Conservation (phyloP, 768 basidiomycete genomes). For the Leccinellum luteum region DNA sequence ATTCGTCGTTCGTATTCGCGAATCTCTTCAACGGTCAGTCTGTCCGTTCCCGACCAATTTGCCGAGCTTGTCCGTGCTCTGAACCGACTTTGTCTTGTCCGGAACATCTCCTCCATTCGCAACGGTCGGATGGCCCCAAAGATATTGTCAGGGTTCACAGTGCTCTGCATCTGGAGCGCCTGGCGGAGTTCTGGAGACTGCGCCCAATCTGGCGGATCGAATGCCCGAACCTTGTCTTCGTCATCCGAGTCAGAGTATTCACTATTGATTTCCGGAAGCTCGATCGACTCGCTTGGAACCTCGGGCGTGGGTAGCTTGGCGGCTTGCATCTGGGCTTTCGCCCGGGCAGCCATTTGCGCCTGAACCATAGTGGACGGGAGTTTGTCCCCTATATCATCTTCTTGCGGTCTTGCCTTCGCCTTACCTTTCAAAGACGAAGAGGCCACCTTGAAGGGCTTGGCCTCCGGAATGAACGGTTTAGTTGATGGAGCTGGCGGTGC, state of each 20-base stretch:
- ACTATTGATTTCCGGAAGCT: conserved; percentile 92
- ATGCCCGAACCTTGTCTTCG: conserved; percentile 72
- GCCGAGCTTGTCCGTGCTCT: conserved; percentile 90
- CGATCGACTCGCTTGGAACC: conserved; percentile 75
- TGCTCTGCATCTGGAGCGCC: conserved; percentile 78
- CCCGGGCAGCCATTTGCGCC: conserved; percentile 68
- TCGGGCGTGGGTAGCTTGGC: conserved; percentile 46
- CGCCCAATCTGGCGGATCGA: conserved; percentile 83
- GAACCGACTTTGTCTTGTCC: conserved; percentile 73
- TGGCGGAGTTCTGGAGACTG: conserved; percentile 83
- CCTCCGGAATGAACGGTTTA: conserved; percentile 31
- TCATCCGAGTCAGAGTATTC: conserved; percentile 98
- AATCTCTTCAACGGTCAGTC: conserved; percentile 80
- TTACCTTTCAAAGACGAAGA: conserved; percentile 43
- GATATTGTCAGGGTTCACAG: conserved; percentile 86
- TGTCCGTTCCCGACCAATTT: conserved; percentile 94
- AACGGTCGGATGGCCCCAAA: conserved; percentile 88
- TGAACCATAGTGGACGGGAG: conserved; percentile 66
- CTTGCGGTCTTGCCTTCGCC: conserved; percentile 43
- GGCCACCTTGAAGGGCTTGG: conserved; percentile 37
- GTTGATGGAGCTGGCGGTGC: conserved; percentile 24
- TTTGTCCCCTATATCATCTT: conserved; percentile 46
- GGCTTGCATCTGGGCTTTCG: conserved; percentile 65
- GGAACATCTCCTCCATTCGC: conserved; percentile 93
- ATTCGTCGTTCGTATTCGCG: conserved; percentile 85